Evolutionary conservation across 768 basidiomycete genomes (phyloP).

Genomic region (Lentinula boryana): DNA sequence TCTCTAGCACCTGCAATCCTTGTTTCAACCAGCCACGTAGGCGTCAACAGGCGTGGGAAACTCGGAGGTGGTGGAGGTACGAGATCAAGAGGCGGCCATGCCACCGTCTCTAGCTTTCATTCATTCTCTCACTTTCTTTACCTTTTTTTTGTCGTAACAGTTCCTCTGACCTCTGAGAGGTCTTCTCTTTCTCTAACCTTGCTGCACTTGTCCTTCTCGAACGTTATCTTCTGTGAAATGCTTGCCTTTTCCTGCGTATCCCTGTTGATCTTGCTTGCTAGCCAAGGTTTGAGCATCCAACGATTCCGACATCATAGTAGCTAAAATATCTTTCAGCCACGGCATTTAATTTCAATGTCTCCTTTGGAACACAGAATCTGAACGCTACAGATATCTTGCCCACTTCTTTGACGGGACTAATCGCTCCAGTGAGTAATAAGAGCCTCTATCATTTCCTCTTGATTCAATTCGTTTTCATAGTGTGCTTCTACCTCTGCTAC

Average conservation of each 20-base stretch:
- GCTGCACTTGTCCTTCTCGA: conserved; percentile 22
- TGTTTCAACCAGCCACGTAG: no score
- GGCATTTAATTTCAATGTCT: conserved; percentile 46
- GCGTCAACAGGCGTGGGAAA: no score
- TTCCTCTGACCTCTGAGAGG: conserved; percentile 16
- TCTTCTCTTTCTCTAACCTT: conserved; percentile 14
- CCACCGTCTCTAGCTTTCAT: conserved; percentile 10
- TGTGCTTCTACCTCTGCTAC: conserved; percentile 15
- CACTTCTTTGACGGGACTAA: conserved; percentile 18
- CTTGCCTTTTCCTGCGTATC: conserved; percentile 20
- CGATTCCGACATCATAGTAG: no score
- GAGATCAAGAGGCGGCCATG: not conserved
- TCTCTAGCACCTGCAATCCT: no score
- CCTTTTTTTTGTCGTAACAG: conserved; percentile 10
- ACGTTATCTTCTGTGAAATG: conserved; percentile 18
- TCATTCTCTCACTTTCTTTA: not conserved
- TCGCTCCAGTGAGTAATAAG: conserved; percentile 12
- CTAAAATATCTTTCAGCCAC: not conserved
- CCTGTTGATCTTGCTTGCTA: conserved; percentile 39
- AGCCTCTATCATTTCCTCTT: not conserved
- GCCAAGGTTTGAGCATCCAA: conserved; percentile 40
- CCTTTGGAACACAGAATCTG: conserved; percentile 32
- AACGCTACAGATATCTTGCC: conserved; percentile 38
- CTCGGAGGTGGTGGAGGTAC: no score
- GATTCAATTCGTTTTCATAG: conserved; percentile 16